phyloP scores from a whole-genome alignment of 2,329 filamentous ascomycete genomes.

The Pseudopyricularia cyperi region DNA sequence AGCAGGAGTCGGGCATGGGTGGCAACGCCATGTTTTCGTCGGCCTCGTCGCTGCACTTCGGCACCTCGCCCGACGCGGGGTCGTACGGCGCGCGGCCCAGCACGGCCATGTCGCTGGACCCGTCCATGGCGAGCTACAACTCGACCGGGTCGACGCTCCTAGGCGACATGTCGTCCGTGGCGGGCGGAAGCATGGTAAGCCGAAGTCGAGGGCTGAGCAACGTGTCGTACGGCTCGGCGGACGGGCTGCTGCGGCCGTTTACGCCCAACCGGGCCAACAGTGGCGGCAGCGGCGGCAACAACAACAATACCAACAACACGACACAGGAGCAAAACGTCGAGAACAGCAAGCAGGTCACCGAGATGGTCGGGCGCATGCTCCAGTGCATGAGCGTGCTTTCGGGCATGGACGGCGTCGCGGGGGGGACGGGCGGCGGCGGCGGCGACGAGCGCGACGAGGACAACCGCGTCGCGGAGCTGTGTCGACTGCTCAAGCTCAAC shows the following conservation, averaged over 20 bases:
- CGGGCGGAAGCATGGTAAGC: constrained; percentile 34
- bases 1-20: constrained; percentile 8
- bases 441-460: constrained; percentile 55
- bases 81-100: constrained; percentile 36
- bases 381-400: constrained; percentile 91
- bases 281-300: constrained; percentile 6
- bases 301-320: constrained; percentile 15
- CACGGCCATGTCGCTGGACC: constrained; percentile 66
- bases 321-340: constrained; percentile 47
- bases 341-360: constrained; percentile 70
- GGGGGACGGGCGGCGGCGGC: constrained; percentile 3
- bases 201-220: constrained; percentile 79
- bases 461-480: constrained; percentile 69
- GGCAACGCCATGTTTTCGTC: neutral
- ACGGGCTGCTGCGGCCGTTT: constrained; percentile 26
- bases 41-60: constrained; percentile 16
- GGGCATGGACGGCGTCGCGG: constrained; percentile 38
- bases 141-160: constrained; percentile 69
- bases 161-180: constrained; percentile 47
- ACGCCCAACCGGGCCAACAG: constrained; percentile 25
- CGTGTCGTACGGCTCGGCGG: constrained; percentile 50
- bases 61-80: constrained; percentile 18
- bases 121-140: constrained; percentile 64
- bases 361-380: constrained; percentile 89
- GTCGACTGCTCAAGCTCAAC: constrained; percentile 84